phyloP scores from a whole-genome alignment of 2,329 filamentous ascomycete species.

The Colletotrichum sp. region DNA sequence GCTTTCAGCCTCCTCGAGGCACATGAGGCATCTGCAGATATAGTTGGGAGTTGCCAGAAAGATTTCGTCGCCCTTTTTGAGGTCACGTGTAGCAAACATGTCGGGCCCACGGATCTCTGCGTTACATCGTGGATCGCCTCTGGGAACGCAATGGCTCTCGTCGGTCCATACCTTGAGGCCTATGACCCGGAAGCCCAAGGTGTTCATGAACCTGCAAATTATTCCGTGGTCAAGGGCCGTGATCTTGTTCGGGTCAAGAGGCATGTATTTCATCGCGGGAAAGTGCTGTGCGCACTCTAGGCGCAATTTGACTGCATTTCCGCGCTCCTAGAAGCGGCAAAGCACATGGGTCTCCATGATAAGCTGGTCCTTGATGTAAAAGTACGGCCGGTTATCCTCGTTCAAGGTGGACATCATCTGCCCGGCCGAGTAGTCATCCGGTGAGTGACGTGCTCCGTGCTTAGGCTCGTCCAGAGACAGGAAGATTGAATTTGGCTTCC shows the following conservation, averaged over 20 bases:
- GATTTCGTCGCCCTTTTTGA: background rate
- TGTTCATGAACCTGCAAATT: background rate
- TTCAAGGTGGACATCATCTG: background rate
- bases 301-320: background rate
- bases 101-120: background rate
- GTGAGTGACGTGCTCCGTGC: background rate
- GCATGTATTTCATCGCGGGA: background rate
- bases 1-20: background rate
- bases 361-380: background rate
- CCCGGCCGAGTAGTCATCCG: background rate
- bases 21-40: background rate
- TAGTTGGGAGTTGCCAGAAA: background rate
- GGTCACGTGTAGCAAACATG: background rate
- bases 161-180: background rate
- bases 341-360: background rate
- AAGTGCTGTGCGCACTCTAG: background rate
- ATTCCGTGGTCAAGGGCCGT: background rate
- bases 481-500: background rate
- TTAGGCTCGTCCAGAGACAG: background rate
- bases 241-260: background rate
- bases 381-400: background rate
- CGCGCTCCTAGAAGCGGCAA: background rate
- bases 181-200: background rate
- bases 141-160: background rate
- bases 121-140: background rate